Evolutionary conservation across 257 asterid species (phyloP).

Genomic region (Echium plantagineum): DNA sequence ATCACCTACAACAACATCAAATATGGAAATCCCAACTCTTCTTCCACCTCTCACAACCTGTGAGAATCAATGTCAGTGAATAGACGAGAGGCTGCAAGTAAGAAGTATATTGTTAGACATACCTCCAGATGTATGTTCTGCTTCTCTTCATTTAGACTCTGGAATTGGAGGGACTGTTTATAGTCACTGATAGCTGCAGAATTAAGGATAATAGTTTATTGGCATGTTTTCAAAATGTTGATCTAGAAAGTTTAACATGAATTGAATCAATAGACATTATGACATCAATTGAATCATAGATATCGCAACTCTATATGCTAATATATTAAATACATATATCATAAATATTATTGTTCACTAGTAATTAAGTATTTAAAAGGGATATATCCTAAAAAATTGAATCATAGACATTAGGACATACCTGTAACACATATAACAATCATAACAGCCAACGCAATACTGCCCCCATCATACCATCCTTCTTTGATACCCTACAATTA

Average conservation of each 20-base stretch:
- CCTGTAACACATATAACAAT: constrained; percentile 5
- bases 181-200: background rate
- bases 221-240: too few relatives aligned
- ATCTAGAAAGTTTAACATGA: too few relatives aligned
- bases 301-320: too few relatives aligned
- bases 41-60: constrained; percentile 5
- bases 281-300: too few relatives aligned
- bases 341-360: background rate
- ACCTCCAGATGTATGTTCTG: constrained; percentile 1
- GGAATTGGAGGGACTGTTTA: constrained; percentile 5
- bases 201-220: background rate
- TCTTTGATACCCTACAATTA: constrained; percentile 4
- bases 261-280: too few relatives aligned
- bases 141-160: background rate
- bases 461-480: constrained; percentile 13
- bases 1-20: constrained; percentile 15
- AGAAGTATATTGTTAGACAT: background rate
- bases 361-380: too few relatives aligned
- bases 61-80: background rate
- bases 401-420: background rate
- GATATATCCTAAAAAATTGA: background rate
- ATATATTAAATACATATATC: background rate
- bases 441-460: constrained; percentile 7
- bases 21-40: constrained; percentile 7
- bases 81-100: background rate